These are phyloP conservation scores for Cladophialophora psammophila DNA, from an alignment of 2,329 filamentous ascomycete genomes.

Conservation along the genomic window DNA sequence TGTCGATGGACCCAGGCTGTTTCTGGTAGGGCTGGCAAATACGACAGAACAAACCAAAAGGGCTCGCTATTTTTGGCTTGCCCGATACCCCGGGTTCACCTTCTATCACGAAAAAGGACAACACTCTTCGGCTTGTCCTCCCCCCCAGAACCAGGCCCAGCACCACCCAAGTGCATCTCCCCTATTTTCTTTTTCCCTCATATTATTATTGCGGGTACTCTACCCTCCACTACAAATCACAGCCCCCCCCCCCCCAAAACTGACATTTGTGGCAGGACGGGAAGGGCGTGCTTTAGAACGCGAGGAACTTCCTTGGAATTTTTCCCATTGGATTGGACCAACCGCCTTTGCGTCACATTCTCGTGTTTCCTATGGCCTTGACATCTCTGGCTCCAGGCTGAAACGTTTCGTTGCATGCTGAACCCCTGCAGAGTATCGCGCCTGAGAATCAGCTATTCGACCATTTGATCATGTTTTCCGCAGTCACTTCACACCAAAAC, in stretches of 20 bases:
- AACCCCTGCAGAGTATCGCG: conserved; percentile 2
- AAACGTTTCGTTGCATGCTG: conserved; percentile 30
- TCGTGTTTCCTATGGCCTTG: conserved; percentile 19
- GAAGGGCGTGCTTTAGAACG: conserved; percentile 21
- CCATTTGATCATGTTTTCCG: conserved; percentile 10
- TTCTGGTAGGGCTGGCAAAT: conserved; percentile 22
- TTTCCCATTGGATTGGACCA: conserved; percentile 21
- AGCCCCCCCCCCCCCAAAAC: conserved; percentile 8
- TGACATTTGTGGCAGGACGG: conserved; percentile 2
- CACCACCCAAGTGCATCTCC: not conserved
- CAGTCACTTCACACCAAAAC: conserved; percentile 11
- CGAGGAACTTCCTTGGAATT: conserved; percentile 5
- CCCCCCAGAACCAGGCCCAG: conserved; percentile 8
- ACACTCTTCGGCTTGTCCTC: conserved; percentile 5
- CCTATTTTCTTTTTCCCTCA: conserved; percentile 20
- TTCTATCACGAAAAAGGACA: conserved; percentile 15
- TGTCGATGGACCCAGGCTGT: conserved; percentile 16
- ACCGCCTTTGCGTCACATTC: conserved; percentile 31
- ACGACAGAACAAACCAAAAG: conserved; percentile 11
- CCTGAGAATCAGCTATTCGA: conserved; percentile 2
- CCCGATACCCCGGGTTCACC: conserved; percentile 5
- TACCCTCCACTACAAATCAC: conserved; percentile 19
- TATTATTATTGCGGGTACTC: conserved; percentile 14
- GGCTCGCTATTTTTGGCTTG: conserved; percentile 26
- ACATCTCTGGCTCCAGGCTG: conserved; percentile 29